Base-by-base conservation (phyloP, 129 eudicot genomes). In the Smallanthus sonchifolius region DNA sequence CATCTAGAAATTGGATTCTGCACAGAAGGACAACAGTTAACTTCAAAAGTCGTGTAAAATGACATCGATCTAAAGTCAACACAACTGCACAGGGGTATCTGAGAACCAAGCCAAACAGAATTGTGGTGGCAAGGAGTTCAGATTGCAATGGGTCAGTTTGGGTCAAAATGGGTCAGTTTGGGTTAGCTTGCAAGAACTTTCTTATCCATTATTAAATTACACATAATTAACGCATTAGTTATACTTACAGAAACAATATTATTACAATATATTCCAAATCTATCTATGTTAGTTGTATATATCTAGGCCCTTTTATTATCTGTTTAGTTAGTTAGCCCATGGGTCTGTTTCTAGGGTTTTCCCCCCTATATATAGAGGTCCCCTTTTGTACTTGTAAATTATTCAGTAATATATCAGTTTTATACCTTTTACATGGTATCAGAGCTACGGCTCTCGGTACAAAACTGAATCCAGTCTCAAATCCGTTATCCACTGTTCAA, bases 1-100 rank as follows among this genome's bases (percentile, higher is more conserved):
- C 98, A 93, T 86, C 98, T 86, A 68, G 92, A 89, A 79, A 85
- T 69, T 37, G 98, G 98, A 83, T 93, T 90, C 97, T 91, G 83
- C 84, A 86, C 39, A 73, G 1, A 38, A 6, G 13, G 70, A 63
- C 11, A 64, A 39, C 16, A 17, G 20, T 56, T 56, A 65, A 66
- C 44, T 65, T 76, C 30, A 19, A 39, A 52, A 65, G 16, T 66
- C 19, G 4, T 24, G 65, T 51, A 16, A 64, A 63, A 37, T 13
- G 15, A 36, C 35, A 49, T 35, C 2, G 2, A 37, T 39, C 10
- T 15, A 39, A 55, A 52, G 17, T 20, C 42, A 48, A 70, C 37
- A 67, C 69, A 38, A 65, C 30, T 19, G 7, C 30, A 39, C 30
- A 67, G 3, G 54, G 34, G 20, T 43, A 28, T 45, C 7, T 35